phyloP scores from a whole-genome alignment of 139 green algal genomes.

The Chlorella sp. region DNA sequence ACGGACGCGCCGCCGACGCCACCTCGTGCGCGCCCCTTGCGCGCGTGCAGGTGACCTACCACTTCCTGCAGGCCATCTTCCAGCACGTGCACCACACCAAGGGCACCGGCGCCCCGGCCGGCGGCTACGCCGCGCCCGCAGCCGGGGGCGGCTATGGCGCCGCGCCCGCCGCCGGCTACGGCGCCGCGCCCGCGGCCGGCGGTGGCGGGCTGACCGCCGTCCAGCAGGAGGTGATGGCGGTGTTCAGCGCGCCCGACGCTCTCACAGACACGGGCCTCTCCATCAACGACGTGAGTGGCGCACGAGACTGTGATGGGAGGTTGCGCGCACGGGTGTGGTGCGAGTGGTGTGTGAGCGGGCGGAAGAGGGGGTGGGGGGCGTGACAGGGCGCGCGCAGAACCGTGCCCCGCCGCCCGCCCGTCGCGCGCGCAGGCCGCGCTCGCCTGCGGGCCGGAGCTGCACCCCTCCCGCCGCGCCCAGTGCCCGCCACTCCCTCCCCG shows the following conservation, averaged over 20 bases:
- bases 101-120: constrained; percentile 22
- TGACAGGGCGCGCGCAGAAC: no score
- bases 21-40: neutral
- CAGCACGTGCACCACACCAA: constrained; percentile 77
- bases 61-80: constrained; percentile 74
- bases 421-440: no score
- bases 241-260: constrained; percentile 42
- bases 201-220: constrained; percentile 30
- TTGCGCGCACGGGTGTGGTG: no score
- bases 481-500: no score
- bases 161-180: constrained; percentile 4
- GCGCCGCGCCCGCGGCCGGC: constrained; percentile 10
- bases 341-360: no score
- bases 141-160: neutral
- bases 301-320: no score
- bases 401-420: no score
- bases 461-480: no score
- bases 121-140: constrained; percentile 5
- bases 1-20: neutral
- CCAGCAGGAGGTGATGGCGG: constrained; percentile 29
- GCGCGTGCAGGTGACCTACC: constrained; percentile 73
- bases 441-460: no score
- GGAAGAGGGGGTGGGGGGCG: no score
- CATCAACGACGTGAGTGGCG: constrained; percentile 39
- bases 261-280: constrained; percentile 31